These are phyloP conservation scores for Suhomyces choctaworum DNA, from an alignment of 1,139 yeast genomes.

Conservation along the genomic window DNA sequence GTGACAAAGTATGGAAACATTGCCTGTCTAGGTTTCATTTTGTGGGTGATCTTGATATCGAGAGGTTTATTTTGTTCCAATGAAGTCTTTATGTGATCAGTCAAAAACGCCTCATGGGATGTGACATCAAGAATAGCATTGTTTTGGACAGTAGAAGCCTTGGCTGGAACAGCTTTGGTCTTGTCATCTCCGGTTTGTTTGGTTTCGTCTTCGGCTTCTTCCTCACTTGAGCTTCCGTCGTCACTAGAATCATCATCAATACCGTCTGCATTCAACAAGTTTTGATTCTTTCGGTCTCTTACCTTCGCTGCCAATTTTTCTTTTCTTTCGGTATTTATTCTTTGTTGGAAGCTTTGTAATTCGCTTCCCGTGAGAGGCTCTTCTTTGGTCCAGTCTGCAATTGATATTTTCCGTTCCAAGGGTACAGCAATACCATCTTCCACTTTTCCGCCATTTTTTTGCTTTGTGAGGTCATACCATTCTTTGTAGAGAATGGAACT, in stretches of 20 bases:
- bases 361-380: constrained; percentile 53
- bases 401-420: constrained; percentile 39
- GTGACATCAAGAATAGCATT: constrained; percentile 31
- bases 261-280: constrained; percentile 48
- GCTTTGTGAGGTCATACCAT: constrained; percentile 53
- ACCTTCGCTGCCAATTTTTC: constrained; percentile 54
- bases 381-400: constrained; percentile 42
- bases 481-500: constrained; percentile 46
- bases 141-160: background rate
- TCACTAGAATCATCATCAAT: constrained; percentile 39
- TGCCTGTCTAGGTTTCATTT: constrained; percentile 60
- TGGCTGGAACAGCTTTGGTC: constrained; percentile 8
- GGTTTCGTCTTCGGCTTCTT: constrained; percentile 7
- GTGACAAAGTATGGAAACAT: constrained; percentile 73
- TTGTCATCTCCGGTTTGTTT: constrained; percentile 12
- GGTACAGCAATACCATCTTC: constrained; percentile 64
- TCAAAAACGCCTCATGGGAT: constrained; percentile 44
- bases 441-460: constrained; percentile 37
- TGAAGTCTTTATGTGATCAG: constrained; percentile 40
- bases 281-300: constrained; percentile 55
- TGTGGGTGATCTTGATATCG: constrained; percentile 65
- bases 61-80: constrained; percentile 44
- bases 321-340: constrained; percentile 43
- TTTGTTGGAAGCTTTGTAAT: constrained; percentile 47
- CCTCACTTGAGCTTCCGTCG: constrained; percentile 21